Conservation (phyloP, 1,284 basidiomycete species). For the Austroboletus novae-zelandiae region DNA sequence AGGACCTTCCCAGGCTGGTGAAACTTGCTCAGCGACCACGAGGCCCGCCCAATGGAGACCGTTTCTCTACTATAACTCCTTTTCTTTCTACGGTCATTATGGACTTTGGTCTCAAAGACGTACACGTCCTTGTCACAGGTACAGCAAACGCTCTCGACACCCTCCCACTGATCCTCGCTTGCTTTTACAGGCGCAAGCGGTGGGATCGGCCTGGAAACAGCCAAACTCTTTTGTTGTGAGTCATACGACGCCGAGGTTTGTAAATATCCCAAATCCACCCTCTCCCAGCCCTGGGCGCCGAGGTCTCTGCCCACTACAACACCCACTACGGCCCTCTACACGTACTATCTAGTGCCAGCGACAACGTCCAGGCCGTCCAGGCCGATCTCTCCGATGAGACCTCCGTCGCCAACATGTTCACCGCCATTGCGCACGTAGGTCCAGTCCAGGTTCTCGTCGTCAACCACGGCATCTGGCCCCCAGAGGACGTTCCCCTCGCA, state of each 20-base stretch:
- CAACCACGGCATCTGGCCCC: conserved; percentile 63
- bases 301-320: conserved; percentile 74
- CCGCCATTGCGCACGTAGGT: conserved; percentile 34
- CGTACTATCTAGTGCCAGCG: conserved; percentile 39
- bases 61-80: conserved; percentile 9
- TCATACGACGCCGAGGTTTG: background rate
- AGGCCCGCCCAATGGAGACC: conserved; percentile 2
- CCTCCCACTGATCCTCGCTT: background rate
- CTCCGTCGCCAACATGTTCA: conserved; percentile 49
- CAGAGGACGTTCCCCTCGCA: conserved; percentile 47
- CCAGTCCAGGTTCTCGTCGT: conserved; percentile 57
- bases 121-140: conserved; percentile 44
- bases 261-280: background rate
- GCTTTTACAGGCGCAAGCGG: conserved; percentile 55
- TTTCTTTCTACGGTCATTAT: conserved; percentile 15
- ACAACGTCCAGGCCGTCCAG: conserved; percentile 43
- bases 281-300: conserved; percentile 59
- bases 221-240: conserved; percentile 52
- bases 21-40: conserved; percentile 6
- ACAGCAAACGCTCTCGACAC: background rate
- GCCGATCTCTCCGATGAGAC: conserved; percentile 59
- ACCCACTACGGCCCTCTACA: conserved; percentile 47
- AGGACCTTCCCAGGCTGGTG: conserved; percentile 13
- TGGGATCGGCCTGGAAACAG: conserved; percentile 63
- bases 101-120: conserved; percentile 37